Evolutionary conservation across 2,329 filamentous ascomycete species (phyloP).

Genomic region (Beauveria varroae): DNA sequence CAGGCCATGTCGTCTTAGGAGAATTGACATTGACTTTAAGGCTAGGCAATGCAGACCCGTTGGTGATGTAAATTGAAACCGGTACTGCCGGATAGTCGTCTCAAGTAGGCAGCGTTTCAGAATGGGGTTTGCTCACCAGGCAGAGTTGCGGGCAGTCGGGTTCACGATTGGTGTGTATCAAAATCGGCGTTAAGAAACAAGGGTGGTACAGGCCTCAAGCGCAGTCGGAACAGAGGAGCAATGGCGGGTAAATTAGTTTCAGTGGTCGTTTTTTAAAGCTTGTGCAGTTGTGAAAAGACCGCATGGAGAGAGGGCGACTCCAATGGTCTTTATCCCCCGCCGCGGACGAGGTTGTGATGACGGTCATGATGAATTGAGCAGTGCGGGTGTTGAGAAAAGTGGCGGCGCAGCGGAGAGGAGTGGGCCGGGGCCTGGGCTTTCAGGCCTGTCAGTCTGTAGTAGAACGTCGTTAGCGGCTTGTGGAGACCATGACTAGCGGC

Average conservation of each 20-base stretch:
- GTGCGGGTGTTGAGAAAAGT: not conserved
- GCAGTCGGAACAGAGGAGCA: not conserved
- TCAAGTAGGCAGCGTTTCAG: conserved; percentile 9
- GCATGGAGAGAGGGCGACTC: not conserved
- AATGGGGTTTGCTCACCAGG: conserved; percentile 6
- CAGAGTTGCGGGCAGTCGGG: not conserved
- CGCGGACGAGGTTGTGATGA: not conserved
- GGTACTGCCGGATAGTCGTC: not conserved
- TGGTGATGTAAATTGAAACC: conserved; percentile 8
- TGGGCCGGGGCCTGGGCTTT: not conserved
- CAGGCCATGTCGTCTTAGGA: not conserved
- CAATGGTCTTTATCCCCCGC: conserved; percentile 2
- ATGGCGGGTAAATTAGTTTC: too few relatives aligned
- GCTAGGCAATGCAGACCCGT: not conserved
- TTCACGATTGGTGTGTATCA: not conserved
- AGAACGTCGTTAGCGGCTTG: not conserved
- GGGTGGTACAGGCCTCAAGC: not conserved
- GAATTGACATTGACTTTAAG: not conserved
- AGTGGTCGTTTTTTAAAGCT: not conserved
- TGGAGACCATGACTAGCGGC: too few relatives aligned
- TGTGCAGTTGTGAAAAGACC: not conserved
- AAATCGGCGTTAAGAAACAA: conserved; percentile 2
- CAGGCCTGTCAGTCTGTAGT: not conserved
- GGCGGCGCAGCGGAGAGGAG: not conserved
- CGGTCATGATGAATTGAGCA: not conserved